Percentiles rank a stretch among this genome's conserved stretches.
Conservation (phyloP, 805 yeast species). For the Hanseniaspora taiwanica region DNA sequence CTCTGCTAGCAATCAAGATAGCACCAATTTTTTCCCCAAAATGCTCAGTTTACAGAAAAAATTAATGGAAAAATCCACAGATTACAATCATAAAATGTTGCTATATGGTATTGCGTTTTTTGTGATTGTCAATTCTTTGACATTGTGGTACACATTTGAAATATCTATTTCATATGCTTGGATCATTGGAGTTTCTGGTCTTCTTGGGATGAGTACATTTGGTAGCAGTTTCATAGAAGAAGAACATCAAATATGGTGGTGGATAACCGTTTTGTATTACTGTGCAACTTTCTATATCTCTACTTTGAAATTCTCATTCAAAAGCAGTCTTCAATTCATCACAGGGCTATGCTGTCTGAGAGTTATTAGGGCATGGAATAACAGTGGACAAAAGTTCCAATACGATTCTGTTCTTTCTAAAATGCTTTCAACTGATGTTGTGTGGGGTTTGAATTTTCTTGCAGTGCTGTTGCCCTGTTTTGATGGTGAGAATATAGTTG, state of each 20-base stretch:
- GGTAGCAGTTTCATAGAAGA: slow-evolving; percentile 90
- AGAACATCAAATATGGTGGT: slow-evolving; percentile 96
- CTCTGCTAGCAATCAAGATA: neutral
- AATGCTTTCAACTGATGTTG: slow-evolving; percentile 15
- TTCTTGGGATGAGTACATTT: slow-evolving; percentile 46
- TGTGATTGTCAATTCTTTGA: slow-evolving; percentile 8
- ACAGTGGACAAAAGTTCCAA: slow-evolving; percentile 74
- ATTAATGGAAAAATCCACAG: slow-evolving; percentile 52
- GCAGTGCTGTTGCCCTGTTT: slow-evolving; percentile 22
- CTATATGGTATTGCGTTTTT: slow-evolving; percentile 15
- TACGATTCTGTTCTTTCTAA: slow-evolving; percentile 35
- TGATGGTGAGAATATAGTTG: too few relatives aligned
- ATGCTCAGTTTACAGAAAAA: slow-evolving; percentile 35
- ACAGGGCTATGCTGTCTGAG: slow-evolving; percentile 30
- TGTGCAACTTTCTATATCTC: neutral
- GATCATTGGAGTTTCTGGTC: slow-evolving; percentile 11
- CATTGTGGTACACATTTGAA: slow-evolving; percentile 4
- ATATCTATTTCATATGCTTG: slow-evolving; percentile 3
- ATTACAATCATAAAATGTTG: slow-evolving; percentile 49
- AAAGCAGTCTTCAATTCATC: neutral
- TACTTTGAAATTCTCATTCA: slow-evolving; percentile 1
- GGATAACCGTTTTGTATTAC: slow-evolving; percentile 26
- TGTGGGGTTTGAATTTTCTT: slow-evolving; percentile 36
- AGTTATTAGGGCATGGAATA: slow-evolving; percentile 69
- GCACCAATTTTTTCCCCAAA: slow-evolving; percentile 18